Evolutionary conservation across 78 protist genomes (phyloP).

Genomic region (Guillardia theta): DNA sequence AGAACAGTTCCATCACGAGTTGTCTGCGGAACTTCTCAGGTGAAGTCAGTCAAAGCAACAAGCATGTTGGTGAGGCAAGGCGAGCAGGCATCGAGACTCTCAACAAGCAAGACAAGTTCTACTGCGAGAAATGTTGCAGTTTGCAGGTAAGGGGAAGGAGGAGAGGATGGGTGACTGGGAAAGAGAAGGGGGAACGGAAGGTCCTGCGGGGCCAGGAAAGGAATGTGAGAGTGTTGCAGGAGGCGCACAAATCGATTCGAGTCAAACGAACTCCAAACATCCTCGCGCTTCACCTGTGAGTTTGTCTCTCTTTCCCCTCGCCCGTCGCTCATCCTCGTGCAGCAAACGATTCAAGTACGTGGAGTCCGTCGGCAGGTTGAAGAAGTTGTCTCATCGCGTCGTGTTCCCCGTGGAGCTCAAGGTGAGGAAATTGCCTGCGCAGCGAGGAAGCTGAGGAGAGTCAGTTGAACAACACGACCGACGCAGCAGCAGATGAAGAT

Average conservation of each 20-base stretch:
- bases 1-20: not conserved
- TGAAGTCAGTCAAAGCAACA: too few species aligned
- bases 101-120: constrained; percentile 75
- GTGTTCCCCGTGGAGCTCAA: constrained; percentile 82
- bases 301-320: too few species aligned
- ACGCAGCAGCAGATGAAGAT: constrained; percentile 66
- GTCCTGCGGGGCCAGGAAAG: not conserved
- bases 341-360: constrained; percentile 89
- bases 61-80: too few species aligned
- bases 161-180: not conserved
- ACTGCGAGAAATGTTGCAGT: constrained; percentile 82
- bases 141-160: too few species aligned
- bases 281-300: constrained; percentile 86
- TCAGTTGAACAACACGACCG: not conserved
- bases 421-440: not conserved
- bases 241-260: constrained; percentile 51
- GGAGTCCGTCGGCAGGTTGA: constrained; percentile 64
- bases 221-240: not conserved
- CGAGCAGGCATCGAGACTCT: constrained; percentile 70
- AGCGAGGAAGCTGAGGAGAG: too few species aligned
- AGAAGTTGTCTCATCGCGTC: constrained; percentile 81
- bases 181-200: not conserved
- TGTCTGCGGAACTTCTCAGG: constrained; percentile 64
- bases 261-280: constrained; percentile 77
- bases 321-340: too few species aligned